Evolutionary conservation across 352 stramenopile species (phyloP).

Genomic region (Globisporangium mamillatum): DNA sequence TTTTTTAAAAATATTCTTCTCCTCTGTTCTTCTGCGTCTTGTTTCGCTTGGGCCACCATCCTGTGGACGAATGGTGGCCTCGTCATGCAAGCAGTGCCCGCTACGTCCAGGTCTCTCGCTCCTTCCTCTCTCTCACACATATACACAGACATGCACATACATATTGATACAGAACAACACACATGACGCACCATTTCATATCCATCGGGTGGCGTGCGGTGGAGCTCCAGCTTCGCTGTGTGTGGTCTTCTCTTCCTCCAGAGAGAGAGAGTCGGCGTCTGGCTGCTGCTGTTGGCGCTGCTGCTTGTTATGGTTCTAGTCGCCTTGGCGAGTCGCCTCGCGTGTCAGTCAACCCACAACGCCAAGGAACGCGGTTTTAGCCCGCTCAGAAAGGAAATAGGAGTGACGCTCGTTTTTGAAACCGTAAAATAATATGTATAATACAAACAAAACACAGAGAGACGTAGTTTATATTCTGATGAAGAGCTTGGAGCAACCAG

Average conservation of each 20-base stretch:
- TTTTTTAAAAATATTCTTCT: not conserved
- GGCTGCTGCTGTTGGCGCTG: not conserved
- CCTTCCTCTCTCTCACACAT: not conserved
- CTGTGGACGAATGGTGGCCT: not conserved
- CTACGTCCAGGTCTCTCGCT: not conserved
- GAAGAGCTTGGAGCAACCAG: not conserved
- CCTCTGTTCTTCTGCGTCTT: not conserved
- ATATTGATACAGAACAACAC: not conserved
- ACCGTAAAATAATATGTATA: not conserved
- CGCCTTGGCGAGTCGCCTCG: not conserved
- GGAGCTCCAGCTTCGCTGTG: slow-evolving; percentile 43
- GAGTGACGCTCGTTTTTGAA: not conserved
- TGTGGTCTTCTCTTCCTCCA: slow-evolving; percentile 4
- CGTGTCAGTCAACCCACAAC: slow-evolving; percentile 4
- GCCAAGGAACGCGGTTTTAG: not conserved
- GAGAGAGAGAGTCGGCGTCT: slow-evolving; percentile 5
- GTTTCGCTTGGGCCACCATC: not conserved
- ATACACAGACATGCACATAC: not conserved
- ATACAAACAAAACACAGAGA: not conserved
- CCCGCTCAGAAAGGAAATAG: not conserved
- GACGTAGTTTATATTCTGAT: too few species aligned
- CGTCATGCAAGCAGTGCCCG: not conserved
- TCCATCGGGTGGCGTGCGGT: slow-evolving; percentile 38
- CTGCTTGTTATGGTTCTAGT: not conserved
- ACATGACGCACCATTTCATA: slow-evolving; percentile 37